phyloP scores from a whole-genome alignment of 1,139 yeast genomes.

The Suhomyces chickasaworum region DNA sequence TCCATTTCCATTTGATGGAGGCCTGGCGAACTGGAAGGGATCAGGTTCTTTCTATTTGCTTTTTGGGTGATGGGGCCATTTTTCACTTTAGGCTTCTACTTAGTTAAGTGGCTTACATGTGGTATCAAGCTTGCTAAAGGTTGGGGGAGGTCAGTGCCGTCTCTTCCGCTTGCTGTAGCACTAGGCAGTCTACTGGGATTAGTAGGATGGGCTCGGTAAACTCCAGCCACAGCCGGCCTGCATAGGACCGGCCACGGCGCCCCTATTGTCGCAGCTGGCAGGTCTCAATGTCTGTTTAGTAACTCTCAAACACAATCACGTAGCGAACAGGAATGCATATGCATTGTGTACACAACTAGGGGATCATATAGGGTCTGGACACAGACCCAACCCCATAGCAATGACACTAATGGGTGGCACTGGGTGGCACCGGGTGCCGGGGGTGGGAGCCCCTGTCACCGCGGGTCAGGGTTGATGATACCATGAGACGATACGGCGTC shows the following conservation, averaged over 20 bases:
- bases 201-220: no score
- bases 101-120: neutral
- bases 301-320: slow-evolving; percentile 6
- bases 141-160: neutral
- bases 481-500: no score
- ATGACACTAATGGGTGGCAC: no score
- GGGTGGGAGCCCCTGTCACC: neutral
- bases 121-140: no score
- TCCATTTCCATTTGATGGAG: no score
- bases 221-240: neutral
- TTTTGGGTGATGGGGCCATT: neutral
- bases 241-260: neutral
- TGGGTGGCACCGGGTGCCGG: no score
- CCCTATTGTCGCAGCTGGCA: neutral
- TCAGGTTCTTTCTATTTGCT: no score
- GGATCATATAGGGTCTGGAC: slow-evolving; percentile 2
- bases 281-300: neutral
- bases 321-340: slow-evolving; percentile 14
- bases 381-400: no score
- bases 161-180: neutral
- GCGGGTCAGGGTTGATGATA: no score
- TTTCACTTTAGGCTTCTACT: neutral
- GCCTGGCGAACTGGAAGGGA: no score
- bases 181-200: no score
- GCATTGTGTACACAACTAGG: slow-evolving; percentile 4